Evolutionary conservation across 1,284 basidiomycete species (phyloP).

Genomic region (Microbotryomycetes sp.): DNA sequence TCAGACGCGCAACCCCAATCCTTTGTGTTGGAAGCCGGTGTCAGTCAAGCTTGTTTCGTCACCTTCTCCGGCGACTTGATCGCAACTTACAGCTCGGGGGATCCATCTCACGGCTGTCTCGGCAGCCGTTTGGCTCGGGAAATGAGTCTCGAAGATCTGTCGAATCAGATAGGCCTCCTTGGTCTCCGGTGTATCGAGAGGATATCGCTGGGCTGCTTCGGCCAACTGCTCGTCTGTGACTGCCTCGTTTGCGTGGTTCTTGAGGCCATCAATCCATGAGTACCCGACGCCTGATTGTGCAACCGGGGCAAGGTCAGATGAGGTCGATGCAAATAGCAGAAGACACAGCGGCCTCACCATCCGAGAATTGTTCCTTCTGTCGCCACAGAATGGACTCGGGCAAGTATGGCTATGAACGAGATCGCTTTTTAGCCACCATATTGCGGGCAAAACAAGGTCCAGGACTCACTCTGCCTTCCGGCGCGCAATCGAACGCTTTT

Average conservation of each 20-base stretch:
- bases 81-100: slow-evolving; percentile 31
- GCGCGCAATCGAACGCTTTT: slow-evolving; percentile 85
- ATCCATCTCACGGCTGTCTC: slow-evolving; percentile 80
- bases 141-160: slow-evolving; percentile 77
- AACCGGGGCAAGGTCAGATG: not conserved
- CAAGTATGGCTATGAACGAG: slow-evolving; percentile 62
- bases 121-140: slow-evolving; percentile 75
- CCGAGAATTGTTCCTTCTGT: slow-evolving; percentile 99
- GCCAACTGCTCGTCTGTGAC: slow-evolving; percentile 80
- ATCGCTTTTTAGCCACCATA: no score
- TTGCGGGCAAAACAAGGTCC: no score
- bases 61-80: not conserved
- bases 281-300: slow-evolving; percentile 63
- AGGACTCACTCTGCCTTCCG: slow-evolving; percentile 66
- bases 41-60: not conserved
- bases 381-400: slow-evolving; percentile 94
- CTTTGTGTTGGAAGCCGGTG: slow-evolving; percentile 62
- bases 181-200: slow-evolving; percentile 80
- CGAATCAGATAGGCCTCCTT: slow-evolving; percentile 97
- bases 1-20: slow-evolving; percentile 96
- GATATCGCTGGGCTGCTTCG: slow-evolving; percentile 68
- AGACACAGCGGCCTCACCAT: slow-evolving; percentile 51
- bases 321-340: not conserved
- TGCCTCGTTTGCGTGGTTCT: slow-evolving; percentile 68
- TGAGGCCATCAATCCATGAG: slow-evolving; percentile 99